These are phyloP conservation scores for Termitomyces sp. DNA, from an alignment of 768 basidiomycete genomes.

Conservation along the genomic window DNA sequence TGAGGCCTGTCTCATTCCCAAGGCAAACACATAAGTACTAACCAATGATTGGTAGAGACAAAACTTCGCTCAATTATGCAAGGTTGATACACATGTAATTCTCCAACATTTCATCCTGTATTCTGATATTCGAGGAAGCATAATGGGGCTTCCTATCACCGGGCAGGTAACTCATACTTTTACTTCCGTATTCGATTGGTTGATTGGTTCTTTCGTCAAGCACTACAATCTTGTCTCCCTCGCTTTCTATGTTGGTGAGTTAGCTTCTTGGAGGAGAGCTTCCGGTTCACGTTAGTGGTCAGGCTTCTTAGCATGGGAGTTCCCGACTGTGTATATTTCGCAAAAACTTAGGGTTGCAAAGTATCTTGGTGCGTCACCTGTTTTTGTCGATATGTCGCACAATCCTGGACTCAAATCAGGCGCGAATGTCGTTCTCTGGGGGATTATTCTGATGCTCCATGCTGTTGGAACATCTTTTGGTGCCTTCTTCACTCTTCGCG, in stretches of 20 bases:
- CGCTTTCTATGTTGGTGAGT: constrained; percentile 57
- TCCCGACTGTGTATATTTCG: constrained; percentile 63
- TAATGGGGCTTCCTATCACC: constrained; percentile 64
- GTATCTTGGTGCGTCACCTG: constrained; percentile 45
- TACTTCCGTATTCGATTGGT: not conserved
- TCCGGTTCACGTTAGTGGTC: not conserved
- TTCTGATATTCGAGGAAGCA: constrained; percentile 27
- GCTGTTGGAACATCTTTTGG: constrained; percentile 53
- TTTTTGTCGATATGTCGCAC: not conserved
- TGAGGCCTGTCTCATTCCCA: constrained; percentile 22
- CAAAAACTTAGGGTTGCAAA: constrained; percentile 60
- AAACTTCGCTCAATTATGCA: constrained; percentile 70
- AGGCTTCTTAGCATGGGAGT: constrained; percentile 62
- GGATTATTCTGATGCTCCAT: constrained; percentile 56
- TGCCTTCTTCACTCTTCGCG: constrained; percentile 59
- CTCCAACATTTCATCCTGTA: not conserved
- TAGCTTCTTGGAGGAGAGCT: too few species aligned
- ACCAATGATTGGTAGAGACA: constrained; percentile 41
- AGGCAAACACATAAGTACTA: not conserved
- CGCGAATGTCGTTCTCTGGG: constrained; percentile 59
- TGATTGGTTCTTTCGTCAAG: constrained; percentile 24
- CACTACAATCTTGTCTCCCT: constrained; percentile 62
- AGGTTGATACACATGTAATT: constrained; percentile 31
- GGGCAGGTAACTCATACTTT: constrained; percentile 41
- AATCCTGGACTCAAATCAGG: constrained; percentile 26